phyloP scores from a whole-genome alignment of 805 yeast genomes.

The Saccharomycodes ludwigii region DNA sequence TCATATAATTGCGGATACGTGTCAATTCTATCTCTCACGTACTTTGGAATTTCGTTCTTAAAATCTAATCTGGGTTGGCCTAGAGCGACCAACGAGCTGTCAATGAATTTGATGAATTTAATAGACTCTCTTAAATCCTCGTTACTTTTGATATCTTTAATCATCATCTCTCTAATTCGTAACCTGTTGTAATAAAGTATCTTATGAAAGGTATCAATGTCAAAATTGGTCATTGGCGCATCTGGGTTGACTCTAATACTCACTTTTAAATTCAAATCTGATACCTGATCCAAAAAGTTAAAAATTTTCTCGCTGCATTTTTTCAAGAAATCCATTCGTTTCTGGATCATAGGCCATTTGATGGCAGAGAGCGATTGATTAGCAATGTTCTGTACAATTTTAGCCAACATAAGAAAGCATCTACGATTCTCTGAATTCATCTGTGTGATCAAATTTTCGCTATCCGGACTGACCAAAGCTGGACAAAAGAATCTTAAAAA shows the following conservation, averaged over 20 bases:
- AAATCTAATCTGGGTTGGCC: conserved; percentile 51
- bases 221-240: conserved; percentile 14
- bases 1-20: conserved; percentile 47
- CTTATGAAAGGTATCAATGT: conserved; percentile 32
- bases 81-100: conserved; percentile 31
- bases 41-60: conserved; percentile 44
- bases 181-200: conserved; percentile 39
- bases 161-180: conserved; percentile 20
- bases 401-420: conserved; percentile 66
- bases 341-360: conserved; percentile 47
- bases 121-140: conserved; percentile 22
- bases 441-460: conserved; percentile 28
- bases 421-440: conserved; percentile 37
- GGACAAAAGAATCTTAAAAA: conserved; percentile 78
- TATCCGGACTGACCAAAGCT: conserved; percentile 78
- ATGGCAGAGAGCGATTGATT: conserved; percentile 59
- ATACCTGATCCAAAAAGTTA: conserved; percentile 28
- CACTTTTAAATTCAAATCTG: conserved; percentile 15
- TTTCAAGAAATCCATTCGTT: conserved; percentile 29
- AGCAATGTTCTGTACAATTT: conserved; percentile 75
- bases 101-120: conserved; percentile 30
- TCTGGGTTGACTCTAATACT: conserved; percentile 13
- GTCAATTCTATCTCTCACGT: conserved; percentile 36
- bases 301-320: conserved; percentile 28
- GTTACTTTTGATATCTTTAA: conserved; percentile 9